Conservation (phyloP, 2,329 filamentous ascomycete species). For the Fonsecaea pugnacius region DNA sequence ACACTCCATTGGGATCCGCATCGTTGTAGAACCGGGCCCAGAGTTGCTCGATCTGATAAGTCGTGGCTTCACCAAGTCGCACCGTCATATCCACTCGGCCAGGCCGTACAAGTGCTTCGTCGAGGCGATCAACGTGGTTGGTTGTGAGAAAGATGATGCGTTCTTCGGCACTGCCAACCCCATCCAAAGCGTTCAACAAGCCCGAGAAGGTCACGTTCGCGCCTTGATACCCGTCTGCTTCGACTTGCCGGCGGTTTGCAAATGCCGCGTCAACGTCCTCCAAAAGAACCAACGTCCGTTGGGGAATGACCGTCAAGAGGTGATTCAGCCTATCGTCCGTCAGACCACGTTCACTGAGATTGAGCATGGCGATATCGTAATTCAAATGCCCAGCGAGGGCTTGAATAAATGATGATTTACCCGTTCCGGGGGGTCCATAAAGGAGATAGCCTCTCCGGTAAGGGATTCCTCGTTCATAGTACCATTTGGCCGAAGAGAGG, state of each 20-base stretch:
- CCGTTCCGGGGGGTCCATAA: slow-evolving; percentile 86
- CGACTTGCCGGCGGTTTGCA: slow-evolving; percentile 74
- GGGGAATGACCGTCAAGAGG: slow-evolving; percentile 81
- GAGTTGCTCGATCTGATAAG: slow-evolving; percentile 80
- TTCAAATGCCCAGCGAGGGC: slow-evolving; percentile 90
- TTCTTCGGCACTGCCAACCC: slow-evolving; percentile 92
- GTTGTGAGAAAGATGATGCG: slow-evolving; percentile 92
- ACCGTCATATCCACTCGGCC: slow-evolving; percentile 94
- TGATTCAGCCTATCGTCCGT: slow-evolving; percentile 88
- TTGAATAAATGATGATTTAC: slow-evolving; percentile 95
- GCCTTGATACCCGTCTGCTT: slow-evolving; percentile 81
- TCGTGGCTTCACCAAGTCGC: slow-evolving; percentile 82
- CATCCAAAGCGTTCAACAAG: slow-evolving; percentile 81
- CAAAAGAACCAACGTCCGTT: slow-evolving; percentile 77
- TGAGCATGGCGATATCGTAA: slow-evolving; percentile 90
- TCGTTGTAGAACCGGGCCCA: slow-evolving; percentile 97
- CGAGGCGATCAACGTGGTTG: slow-evolving; percentile 83
- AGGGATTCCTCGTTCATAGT: slow-evolving; percentile 90
- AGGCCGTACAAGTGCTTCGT: slow-evolving; percentile 85
- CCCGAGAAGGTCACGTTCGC: slow-evolving; percentile 94
- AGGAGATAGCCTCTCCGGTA: slow-evolving; percentile 88
- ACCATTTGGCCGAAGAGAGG: slow-evolving; percentile 78
- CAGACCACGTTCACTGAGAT: slow-evolving; percentile 84
- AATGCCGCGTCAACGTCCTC: slow-evolving; percentile 95
- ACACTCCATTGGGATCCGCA: slow-evolving; percentile 66